Evolutionary conservation across 2,329 filamentous ascomycete species (phyloP), one percentile per base, ranked within the genome.

Genomic region (Aspergillus uvarum): DNA sequence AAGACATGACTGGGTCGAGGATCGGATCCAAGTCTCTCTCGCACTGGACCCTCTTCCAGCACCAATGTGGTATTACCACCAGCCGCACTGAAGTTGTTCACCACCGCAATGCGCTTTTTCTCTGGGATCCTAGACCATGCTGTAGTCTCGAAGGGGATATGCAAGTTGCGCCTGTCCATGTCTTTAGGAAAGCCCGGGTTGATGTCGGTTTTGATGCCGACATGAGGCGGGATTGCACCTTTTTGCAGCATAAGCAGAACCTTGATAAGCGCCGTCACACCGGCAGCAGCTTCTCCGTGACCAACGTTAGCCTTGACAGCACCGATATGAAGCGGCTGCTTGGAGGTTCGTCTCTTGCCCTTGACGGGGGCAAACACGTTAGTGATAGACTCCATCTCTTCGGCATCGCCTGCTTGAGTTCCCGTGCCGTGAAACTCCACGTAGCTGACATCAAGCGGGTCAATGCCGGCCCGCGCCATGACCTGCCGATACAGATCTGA

Each of bases 41-140:
- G 63, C 65, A 12, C 67, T 59, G 11, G 60, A 0, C 79, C 82
- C 51, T 89, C 87, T 68, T 89, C 84, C 1, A 90, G 65, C 2
- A 89, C 70, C 14, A 90, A 68, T 6, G 84, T 82, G 0, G 87
- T 88, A 73, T 90, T 91, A 16, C 89, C 88, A 59, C 88, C 88
- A 56, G 87, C 85, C 2, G 88, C 89, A 63, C 84, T 83, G 69
- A 89, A 90, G 74, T 88, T 89, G 78, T 90, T 90, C 65, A 88
- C 75, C 26, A 77, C 47, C 4, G 54, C 57, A 8, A 56, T 50
- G 1, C 81, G 71, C 56, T 72, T 72, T 48, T 65, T 65, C 24
- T 63, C 65, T 32, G 60, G 55, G 21, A 58, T 56, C 8, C 65
- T 64, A 4, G 55, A 59, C 67, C 73, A 72, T 1, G 59, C 51